Base-by-base conservation (phyloP, 1,284 basidiomycete species). In the Schizophyllum commune region DNA sequence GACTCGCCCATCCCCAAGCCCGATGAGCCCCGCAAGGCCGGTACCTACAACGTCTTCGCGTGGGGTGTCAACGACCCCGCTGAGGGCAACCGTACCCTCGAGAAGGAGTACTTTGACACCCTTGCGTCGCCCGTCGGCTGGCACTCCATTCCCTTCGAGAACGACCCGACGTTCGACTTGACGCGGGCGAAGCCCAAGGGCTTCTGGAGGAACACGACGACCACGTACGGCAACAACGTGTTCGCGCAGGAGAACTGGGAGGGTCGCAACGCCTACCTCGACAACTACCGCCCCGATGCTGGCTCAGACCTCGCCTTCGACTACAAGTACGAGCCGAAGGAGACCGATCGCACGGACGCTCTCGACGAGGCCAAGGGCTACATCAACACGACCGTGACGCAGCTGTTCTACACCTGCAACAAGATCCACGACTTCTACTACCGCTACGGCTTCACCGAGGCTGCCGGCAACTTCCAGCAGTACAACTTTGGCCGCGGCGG, bases 401-500 rank as follows among this genome's bases (percentile, higher is more conserved):
- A 98, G 74, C 79, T 97, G 47, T 97, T 97, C 82, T 97, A 96
- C 79, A 97, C 94, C 21, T 82, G 81, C 71, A 98, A 98, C 80
- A 76, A 89, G 79, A 81, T 88, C 6, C 89, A 91, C 66, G 88
- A 92, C 70, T 72, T 91, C 51, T 88, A 83, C 75, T 89, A 91
- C 72, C 80, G 85, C 72, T 89, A 94, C 65, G 95, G 95, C 32
- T 97, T 98, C 73, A 91, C 91, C 70, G 95, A 98, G 74, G 81
- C 84, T 7, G 80, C 93, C 2, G 94, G 96, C 51, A 98, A 98
- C 83, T 98, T 98, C 88, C 96, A 98, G 75, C 92, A 96, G 72
- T 82, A 93, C 82, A 98, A 98, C 85, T 95, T 94, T 70, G 93
- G 87, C 1, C 85, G 88, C 58, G 96, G 95, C 34, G 96, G 96